Evolutionary conservation across 2,329 filamentous ascomycete species (phyloP), one percentile per base, ranked within the genome.

Genomic region (Aspergillus tubingensis): DNA sequence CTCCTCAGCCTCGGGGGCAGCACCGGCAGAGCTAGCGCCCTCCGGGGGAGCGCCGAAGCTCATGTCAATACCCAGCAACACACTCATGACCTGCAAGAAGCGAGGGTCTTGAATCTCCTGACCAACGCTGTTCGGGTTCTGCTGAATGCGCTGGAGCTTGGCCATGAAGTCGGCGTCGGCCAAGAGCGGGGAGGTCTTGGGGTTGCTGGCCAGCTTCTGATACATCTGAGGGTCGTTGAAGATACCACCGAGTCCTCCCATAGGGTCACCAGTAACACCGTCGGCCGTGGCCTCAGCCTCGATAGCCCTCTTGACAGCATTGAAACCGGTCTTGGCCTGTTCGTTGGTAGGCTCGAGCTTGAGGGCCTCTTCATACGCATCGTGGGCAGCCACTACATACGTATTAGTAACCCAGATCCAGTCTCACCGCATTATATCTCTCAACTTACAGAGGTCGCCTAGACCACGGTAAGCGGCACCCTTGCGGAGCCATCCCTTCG

Each of bases 401-500:
- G 19, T 72, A 65, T 68, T 61, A 63, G 59, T 51, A 48, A 13
- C 25, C 36, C 36, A 62, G 49, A 6, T 48, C 13, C 6, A 38
- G 8, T 50, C 25, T 15, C 25, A 50, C 19, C 8, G 8, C 23
- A 25, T 3, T 5, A 23, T 8, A 38, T 6, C 19, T 49, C 32
- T 15, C 36, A n/a, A 74, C 81, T 64, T 81, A 86, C 84, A 70
- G 21, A 98, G 84, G 75, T 99, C 92, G 54, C 93, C 91, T 62
- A 88, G 82, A 49, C 95, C 95, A 77, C 96, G 95, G 36, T 93
- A 84, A 58, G 95, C 95, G 65, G 92, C 89, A 67, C 94, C 95
- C 78, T 97, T 97, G 62, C 95, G 88, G 61, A 91, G 89, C 90
- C 92, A 97, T 67, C 95, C 95, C 81, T 98, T 98, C 62, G 92